Base-by-base conservation (phyloP, 2,329 filamentous ascomycete genomes). In the Exophiala alcalophila region DNA sequence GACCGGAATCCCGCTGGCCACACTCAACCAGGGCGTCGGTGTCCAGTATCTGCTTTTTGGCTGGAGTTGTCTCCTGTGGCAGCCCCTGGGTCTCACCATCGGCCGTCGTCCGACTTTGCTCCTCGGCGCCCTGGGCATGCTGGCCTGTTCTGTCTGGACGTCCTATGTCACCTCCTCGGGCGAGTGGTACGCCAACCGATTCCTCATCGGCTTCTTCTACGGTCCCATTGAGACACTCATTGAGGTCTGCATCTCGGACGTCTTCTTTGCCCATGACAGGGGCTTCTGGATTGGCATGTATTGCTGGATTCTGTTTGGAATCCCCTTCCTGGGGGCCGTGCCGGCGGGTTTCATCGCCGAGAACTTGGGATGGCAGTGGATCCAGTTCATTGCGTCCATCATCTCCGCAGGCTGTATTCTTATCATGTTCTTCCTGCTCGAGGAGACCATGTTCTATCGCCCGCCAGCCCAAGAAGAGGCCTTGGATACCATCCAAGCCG, bases 21-120 rank as follows among this genome's bases (percentile, higher is more conserved):
- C 70, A 5, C 73, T 76, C 59, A 77, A 78, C 42, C 74, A 70
- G 5, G 74, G 72, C 12, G 74, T 74, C 0, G 75, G 74, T 23
- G 73, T 78, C 1, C 58, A 78, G 32, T 78, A 78, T 52, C 55
- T 76, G 16, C 71, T 69, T 5, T 77, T 78, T 35, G 75, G 75
- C 8, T 76, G 75, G 53, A 74, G 71, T 60, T 73, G 71, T 1
- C 57, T 78, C 33, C 61, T 78, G 66, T 72, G 71, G 32, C 75
- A 78, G 55, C 63, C 78, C 3, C 77, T 78, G 36, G 72, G 40
- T 14, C 21, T 44, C 18, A 44, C 33, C 7, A 24, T 37, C 16
- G 40, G 40, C 9, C 40, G 40, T 2, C 40, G 40, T 4, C 40
- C 40, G 15, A 16, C 20, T 12, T 14, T 44, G 7, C 40, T 44